These are phyloP conservation scores for Plantago elongata DNA, from an alignment of 257 asterid genomes.

Conservation along the genomic window DNA sequence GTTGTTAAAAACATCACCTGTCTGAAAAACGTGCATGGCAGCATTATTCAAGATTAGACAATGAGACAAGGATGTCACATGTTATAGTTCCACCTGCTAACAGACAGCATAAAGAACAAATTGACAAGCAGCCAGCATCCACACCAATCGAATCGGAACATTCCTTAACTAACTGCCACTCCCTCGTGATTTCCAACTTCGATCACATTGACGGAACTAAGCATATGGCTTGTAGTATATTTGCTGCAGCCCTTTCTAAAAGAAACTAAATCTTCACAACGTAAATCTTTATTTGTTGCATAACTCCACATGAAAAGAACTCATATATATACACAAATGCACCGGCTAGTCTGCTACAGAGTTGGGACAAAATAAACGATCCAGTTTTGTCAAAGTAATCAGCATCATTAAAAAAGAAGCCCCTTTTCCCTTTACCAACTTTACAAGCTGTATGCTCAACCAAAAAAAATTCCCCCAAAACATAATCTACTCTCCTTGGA, in stretches of 20 bases:
- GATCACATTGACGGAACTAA: too few species aligned
- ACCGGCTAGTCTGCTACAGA: background rate
- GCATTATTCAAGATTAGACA: background rate
- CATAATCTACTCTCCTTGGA: constrained; percentile 21
- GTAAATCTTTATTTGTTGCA: background rate
- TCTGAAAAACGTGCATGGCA: background rate
- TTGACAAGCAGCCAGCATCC: background rate
- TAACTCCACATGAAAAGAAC: constrained; percentile 1
- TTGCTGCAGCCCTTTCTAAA: background rate
- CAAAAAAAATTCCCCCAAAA: constrained; percentile 16
- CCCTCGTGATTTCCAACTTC: too few species aligned
- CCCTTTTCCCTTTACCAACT: constrained; percentile 23
- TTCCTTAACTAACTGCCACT: too few species aligned
- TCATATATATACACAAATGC: constrained; percentile 14
- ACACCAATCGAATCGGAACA: too few species aligned
- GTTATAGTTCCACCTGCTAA: background rate
- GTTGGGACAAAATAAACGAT: constrained; percentile 10
- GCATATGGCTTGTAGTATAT: background rate
- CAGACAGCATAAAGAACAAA: background rate
- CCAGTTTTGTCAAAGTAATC: constrained; percentile 16
- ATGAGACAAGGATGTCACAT: background rate
- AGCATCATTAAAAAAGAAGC: constrained; percentile 8
- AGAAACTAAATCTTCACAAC: background rate
- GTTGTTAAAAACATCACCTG: background rate
- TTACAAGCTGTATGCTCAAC: constrained; percentile 29